A percentile compares a stretch with the other conserved stretches of the same genome.
phyloP scores from a whole-genome alignment of 345 rosid species.

The Turnera subulata region DNA sequence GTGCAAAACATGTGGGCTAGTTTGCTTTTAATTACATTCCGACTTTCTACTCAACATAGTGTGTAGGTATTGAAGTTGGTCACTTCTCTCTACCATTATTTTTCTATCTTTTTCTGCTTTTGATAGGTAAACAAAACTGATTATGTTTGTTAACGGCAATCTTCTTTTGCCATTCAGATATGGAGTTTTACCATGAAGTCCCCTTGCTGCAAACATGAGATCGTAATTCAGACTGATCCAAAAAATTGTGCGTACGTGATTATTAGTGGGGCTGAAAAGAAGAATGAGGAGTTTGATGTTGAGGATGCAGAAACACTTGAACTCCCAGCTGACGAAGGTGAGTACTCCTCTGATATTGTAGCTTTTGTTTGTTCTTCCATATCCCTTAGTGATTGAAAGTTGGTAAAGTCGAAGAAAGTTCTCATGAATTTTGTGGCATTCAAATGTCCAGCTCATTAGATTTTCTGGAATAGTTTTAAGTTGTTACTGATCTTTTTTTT shows the following conservation, averaged over 20 bases:
- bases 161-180: constrained; percentile 49
- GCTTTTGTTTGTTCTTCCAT: not conserved
- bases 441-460: no score
- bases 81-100: not conserved
- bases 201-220: constrained; percentile 89
- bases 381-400: no score
- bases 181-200: constrained; percentile 98
- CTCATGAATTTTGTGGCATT: not conserved
- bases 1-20: no score
- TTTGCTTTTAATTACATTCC: no score
- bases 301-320: constrained; percentile 94
- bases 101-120: no score
- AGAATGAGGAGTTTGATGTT: constrained; percentile 77
- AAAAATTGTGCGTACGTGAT: constrained; percentile 89
- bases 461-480: not conserved
- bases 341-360: constrained; percentile 2
- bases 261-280: constrained; percentile 81
- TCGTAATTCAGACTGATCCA: constrained; percentile 95
- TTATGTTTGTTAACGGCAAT: constrained; percentile 10
- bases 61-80: no score
- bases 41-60: no score
- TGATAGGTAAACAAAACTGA: not conserved
- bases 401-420: not conserved
- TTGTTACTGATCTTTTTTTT: constrained; percentile 13
- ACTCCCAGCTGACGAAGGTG: constrained; percentile 96